These are phyloP conservation scores for Soucietia sequanensis DNA, from an alignment of 805 yeast genomes.

Conservation along the genomic window DNA sequence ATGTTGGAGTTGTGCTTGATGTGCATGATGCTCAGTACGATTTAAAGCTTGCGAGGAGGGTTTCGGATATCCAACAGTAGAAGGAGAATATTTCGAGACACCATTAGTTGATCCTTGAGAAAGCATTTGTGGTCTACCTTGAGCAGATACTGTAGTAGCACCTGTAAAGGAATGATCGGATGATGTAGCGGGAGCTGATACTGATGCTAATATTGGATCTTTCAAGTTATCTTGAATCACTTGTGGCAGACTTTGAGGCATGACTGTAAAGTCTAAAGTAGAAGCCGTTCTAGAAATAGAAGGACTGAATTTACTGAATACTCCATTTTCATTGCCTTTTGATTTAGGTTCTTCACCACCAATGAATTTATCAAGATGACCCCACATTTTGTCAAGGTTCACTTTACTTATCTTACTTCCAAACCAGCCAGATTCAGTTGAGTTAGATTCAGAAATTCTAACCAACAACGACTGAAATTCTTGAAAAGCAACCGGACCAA, in stretches of 20 bases:
- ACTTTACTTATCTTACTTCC: constrained; percentile 54
- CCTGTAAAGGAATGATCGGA: constrained; percentile 5
- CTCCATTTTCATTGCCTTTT: constrained; percentile 47
- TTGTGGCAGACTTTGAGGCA: constrained; percentile 10
- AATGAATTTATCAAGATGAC: constrained; percentile 82
- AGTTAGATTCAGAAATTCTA: constrained; percentile 44
- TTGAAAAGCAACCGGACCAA: constrained; percentile 18
- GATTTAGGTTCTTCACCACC: constrained; percentile 67
- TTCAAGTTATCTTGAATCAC: neutral
- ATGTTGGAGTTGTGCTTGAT: too few relatives aligned
- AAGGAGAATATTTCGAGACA: constrained; percentile 7
- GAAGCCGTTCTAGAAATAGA: constrained; percentile 57
- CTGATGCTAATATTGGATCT: constrained; percentile 1
- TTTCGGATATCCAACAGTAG: constrained; percentile 3
- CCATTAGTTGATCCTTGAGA: neutral
- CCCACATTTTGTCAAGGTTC: constrained; percentile 82
- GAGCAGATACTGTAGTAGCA: too few relatives aligned
- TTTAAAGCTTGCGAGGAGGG: constrained; percentile 2
- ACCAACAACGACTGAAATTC: constrained; percentile 41
- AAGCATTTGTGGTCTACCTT: neutral
- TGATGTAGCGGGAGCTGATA: constrained; percentile 3
- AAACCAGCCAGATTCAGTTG: constrained; percentile 67
- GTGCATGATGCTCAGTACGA: neutral
- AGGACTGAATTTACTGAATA: constrained; percentile 72
- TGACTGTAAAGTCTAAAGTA: constrained; percentile 32